Evolutionary conservation across 1,139 yeast species (phyloP), one percentile per base, ranked within the genome.

Genomic region (Nadsonia starkeyi-henricii): DNA sequence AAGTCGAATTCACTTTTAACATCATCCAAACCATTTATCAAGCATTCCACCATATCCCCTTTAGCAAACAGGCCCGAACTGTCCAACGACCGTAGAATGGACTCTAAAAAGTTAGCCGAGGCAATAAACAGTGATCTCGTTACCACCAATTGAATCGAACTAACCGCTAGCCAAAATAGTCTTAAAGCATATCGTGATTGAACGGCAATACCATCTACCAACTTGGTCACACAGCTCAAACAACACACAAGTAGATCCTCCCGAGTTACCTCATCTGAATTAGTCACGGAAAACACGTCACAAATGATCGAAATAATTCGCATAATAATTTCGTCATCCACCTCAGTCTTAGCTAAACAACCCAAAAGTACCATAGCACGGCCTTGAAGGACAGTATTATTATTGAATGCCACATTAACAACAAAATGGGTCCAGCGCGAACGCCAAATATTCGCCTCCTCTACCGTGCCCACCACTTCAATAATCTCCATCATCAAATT

Each of bases 291-390:
- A 62, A 47, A 63, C 61, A 42, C 55, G 17, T 33, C 39, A 33
- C 39, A 33, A 53, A 45, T 54, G 44, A 56, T 67, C 53, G 47
- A 61, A 59, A 48, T 66, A 13, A 76, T 66, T 48, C 71, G 72
- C 44, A 77, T 65, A 0, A 84, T 78, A 17, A 82, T 68, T 4
- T 73, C 69, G 58, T 80, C 85, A 47, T 76, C 75, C 18, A 82
- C 75, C 36, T 88, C 88, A 19, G 70, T 65, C 54, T 76, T 78
- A 0, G 86, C 74, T 44, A 85, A 63, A 44, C 82, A 78, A 41
- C 95, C 95, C 30, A 84, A 72, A 5, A 85, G 74, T 54, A 85
- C 69, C 50, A 84, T 68, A 0, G 93, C 86, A 49, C 95, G 71
- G 8, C 79, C 77, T 59, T 85, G 89, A 50, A 85, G 71, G 23